A percentile compares a stretch with the other conserved stretches of the same genome.
Conservation (phyloP, 805 yeast genomes). For the Starmerella vitae region DNA sequence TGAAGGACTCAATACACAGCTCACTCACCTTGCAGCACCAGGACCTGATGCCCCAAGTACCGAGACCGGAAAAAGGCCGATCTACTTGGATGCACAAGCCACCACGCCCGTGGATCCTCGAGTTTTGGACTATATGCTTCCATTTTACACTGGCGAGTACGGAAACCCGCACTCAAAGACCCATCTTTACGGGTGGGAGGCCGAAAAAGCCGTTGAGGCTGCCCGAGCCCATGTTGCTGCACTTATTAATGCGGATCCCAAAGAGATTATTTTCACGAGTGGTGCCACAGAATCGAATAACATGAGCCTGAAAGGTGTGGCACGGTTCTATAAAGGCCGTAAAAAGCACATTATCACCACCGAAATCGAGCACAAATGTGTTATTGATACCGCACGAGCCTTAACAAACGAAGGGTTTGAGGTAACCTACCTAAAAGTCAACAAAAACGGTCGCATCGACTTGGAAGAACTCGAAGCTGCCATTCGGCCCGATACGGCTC, state of each 20-base stretch:
- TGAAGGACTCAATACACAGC: constrained; percentile 8
- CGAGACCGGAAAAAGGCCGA: constrained; percentile 48
- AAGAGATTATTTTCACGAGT: constrained; percentile 90
- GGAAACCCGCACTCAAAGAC: constrained; percentile 98
- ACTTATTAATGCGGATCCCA: constrained; percentile 83
- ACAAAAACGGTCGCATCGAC: constrained; percentile 62
- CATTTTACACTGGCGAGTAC: constrained; percentile 60
- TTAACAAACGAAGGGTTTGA: constrained; percentile 95
- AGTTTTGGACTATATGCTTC: constrained; percentile 42
- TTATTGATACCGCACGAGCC: constrained; percentile 89
- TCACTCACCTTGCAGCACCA: neutral
- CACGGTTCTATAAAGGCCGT: constrained; percentile 77
- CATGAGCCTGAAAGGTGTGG: constrained; percentile 90
- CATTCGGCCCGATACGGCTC: constrained; percentile 77
- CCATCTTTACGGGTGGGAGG: constrained; percentile 98
- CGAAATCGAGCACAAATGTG: constrained; percentile 97
- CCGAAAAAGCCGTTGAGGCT: constrained; percentile 77
- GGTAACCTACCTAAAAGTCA: constrained; percentile 82
- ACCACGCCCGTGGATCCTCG: constrained; percentile 98
- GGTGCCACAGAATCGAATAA: constrained; percentile 98
- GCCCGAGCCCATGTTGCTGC: constrained; percentile 76
- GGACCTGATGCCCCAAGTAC: constrained; percentile 14
- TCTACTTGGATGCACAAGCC: constrained; percentile 94
- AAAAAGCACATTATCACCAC: constrained; percentile 91
- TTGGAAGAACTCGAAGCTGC: constrained; percentile 66